Base-by-base conservation (phyloP, 345 rosid genomes). In the Pistacia atlantica region DNA sequence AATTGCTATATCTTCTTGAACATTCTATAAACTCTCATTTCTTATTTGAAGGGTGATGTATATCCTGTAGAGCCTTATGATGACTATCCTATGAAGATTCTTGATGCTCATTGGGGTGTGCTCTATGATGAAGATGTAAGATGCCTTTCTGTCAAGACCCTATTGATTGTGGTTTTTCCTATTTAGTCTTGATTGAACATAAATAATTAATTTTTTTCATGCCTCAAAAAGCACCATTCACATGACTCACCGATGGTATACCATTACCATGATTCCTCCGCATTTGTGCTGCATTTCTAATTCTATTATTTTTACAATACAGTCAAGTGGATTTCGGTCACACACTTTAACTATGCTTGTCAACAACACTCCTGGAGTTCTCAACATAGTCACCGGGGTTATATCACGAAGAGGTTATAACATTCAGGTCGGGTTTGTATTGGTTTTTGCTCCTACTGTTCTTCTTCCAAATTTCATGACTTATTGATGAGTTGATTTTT, bases 61-160 rank as follows among this genome's bases (percentile, higher is more conserved):
- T 95, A 95, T 87, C 99, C 99, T 28, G 92, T 92, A 82, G 98
- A 93, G 80, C 87, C 90, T 38, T 84, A 80, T 77, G 86, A 85
- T 54, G 76, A 77, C 73, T 79, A 87, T 78, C n/a, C 63, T 0
- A 28, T 77, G 68, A 80, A 88, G 77, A 85, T 95, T 80, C 99
- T 95, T 55, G 97, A 95, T 80, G 95, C 99, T 73, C 98, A 93
- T 33, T 95, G 98, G 99, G 99, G 99, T 54, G 88, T 88, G 78
- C 97, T 93, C 67, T 78, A 81, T 72, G 97, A 91, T 5, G 97
- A 89, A 75, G 99, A 95, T 84, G 99, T 95, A 90, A 88, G 95
- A 81, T 59, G 42, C 37, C 55, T 63, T 5, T 14, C 48, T 59
- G 52, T 78, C 63, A 37, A 14, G 25, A 60, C 35, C 51, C 13